These are phyloP conservation scores for Aureobasidium subglaciale DNA, from an alignment of 2,329 filamentous ascomycete species.

Conservation along the genomic window DNA sequence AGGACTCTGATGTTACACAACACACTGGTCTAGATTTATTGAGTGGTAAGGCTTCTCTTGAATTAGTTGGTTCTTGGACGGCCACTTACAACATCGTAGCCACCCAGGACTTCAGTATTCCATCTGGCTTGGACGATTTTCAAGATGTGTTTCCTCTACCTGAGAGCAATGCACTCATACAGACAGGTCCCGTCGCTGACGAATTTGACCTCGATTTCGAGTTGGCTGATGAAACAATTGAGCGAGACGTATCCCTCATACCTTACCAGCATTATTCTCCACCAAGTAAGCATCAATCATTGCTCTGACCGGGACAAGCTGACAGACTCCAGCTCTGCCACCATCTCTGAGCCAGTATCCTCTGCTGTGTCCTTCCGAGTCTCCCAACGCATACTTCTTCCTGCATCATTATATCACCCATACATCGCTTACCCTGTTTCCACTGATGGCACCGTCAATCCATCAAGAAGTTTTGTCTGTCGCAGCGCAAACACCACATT, in stretches of 20 bases:
- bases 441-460: background rate
- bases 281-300: background rate
- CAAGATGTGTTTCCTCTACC: background rate
- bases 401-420: constrained; percentile 14
- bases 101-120: background rate
- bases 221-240: background rate
- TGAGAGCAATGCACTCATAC: background rate
- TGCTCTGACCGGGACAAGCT: background rate
- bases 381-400: constrained; percentile 10
- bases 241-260: background rate
- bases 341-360: constrained; percentile 11
- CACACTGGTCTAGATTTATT: background rate
- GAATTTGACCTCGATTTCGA: background rate
- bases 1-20: background rate
- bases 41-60: background rate
- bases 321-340: background rate
- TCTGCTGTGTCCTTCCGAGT: constrained; percentile 6
- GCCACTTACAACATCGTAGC: background rate
- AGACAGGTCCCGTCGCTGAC: background rate
- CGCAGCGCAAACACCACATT: constrained; percentile 10
- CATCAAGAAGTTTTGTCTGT: constrained; percentile 3
- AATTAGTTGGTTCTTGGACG: no score
- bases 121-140: background rate
- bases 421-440: constrained; percentile 6
- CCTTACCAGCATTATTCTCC: constrained; percentile 2